Conservation (phyloP, 2,329 filamentous ascomycete species). For the Aspergillus sp. region DNA sequence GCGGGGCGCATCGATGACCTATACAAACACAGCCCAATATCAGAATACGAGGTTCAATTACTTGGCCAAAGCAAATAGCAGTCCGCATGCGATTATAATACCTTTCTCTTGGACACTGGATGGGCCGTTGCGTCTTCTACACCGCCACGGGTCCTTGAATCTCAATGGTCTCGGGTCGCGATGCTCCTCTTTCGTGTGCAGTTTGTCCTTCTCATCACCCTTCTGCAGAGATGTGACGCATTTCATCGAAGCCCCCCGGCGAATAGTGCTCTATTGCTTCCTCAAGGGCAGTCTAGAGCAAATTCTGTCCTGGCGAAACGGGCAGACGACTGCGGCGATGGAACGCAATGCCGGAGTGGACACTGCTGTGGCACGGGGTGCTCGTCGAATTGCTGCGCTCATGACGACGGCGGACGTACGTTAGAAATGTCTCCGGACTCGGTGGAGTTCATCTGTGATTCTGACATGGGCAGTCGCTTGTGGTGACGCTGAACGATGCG, state of each 20-base stretch:
- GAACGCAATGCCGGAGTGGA: neutral
- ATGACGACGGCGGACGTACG: conserved; percentile 7
- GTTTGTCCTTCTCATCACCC: neutral
- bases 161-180: neutral
- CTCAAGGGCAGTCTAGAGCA: neutral
- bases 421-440: neutral
- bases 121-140: neutral
- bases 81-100: neutral
- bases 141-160: neutral
- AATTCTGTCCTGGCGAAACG: neutral
- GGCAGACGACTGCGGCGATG: conserved; percentile 1
- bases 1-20: neutral
- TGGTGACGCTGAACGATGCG: conserved; percentile 2
- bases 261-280: neutral
- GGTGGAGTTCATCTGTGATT: neutral
- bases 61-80: neutral
- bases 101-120: neutral
- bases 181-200: neutral
- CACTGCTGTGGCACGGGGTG: conserved; percentile 9
- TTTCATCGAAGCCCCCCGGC: neutral
- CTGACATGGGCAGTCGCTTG: conserved; percentile 5
- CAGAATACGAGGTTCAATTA: neutral
- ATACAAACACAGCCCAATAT: neutral
- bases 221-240: neutral
- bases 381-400: conserved; percentile 8